Evolutionary conservation across 352 stramenopile species (phyloP).

Genomic region (Phytophthora nicotianae): DNA sequence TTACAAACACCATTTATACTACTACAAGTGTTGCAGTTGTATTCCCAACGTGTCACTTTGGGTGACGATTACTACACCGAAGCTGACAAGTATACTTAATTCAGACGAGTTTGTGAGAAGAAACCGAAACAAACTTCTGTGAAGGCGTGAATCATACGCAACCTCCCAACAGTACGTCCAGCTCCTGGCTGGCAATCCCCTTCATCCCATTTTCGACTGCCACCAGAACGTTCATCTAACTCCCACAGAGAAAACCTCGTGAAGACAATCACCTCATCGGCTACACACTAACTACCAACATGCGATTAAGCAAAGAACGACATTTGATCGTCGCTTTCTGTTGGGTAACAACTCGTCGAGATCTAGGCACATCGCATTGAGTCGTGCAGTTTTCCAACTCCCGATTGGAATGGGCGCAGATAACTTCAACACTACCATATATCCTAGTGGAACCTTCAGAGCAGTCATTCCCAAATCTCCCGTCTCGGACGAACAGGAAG

Average conservation of each 20-base stretch:
- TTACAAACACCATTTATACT: neutral
- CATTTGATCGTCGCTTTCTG: conserved; percentile 10
- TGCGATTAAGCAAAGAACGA: conserved; percentile 1
- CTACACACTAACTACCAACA: neutral
- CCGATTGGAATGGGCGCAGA: neutral
- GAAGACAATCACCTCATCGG: neutral
- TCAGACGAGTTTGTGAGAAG: conserved; percentile 3
- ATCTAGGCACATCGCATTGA: conserved; percentile 21
- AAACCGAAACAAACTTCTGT: conserved; percentile 10
- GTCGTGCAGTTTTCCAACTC: conserved; percentile 21
- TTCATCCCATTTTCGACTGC: conserved; percentile 23
- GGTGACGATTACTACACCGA: conserved; percentile 11
- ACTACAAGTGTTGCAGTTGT: neutral
- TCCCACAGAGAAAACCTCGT: neutral
- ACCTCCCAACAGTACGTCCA: conserved; percentile 21
- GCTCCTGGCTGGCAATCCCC: conserved; percentile 13
- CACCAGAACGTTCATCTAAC: conserved; percentile 27
- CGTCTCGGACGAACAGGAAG: conserved; percentile 12
- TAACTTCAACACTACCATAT: conserved; percentile 4
- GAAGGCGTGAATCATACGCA: conserved; percentile 4
- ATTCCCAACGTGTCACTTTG: neutral
- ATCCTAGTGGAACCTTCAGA: neutral
- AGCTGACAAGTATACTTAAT: neutral
- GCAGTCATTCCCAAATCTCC: conserved; percentile 27
- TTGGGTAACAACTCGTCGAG: conserved; percentile 6